phyloP scores from a whole-genome alignment of 1,284 basidiomycete species.

The Earliella scabrosa region DNA sequence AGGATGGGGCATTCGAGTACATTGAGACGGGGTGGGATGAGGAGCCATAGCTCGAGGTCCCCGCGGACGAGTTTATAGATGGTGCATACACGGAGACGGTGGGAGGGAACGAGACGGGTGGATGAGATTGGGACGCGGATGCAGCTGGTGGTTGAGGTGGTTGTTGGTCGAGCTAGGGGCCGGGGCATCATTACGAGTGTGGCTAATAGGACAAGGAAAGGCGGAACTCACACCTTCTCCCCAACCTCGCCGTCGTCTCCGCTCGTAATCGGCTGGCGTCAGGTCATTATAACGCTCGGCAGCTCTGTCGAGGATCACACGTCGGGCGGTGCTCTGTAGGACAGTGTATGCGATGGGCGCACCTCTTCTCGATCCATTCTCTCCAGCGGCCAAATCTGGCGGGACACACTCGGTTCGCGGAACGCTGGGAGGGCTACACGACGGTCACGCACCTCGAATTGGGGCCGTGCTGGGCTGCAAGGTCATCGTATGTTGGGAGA shows the following conservation, averaged over 20 bases:
- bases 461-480: slow-evolving; percentile 70
- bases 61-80: slow-evolving; percentile 7
- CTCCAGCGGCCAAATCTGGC: slow-evolving; percentile 82
- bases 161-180: slow-evolving; percentile 12
- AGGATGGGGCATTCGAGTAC: slow-evolving; percentile 21
- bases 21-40: slow-evolving; percentile 18
- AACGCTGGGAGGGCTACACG: background rate
- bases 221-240: slow-evolving; percentile 43
- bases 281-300: slow-evolving; percentile 76
- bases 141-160: background rate
- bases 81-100: slow-evolving; percentile 17
- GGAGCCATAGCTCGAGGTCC: slow-evolving; percentile 7
- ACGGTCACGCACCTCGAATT: slow-evolving; percentile 65
- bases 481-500: slow-evolving; percentile 78
- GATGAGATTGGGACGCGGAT: background rate
- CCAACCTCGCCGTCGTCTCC: slow-evolving; percentile 73
- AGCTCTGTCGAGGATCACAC: slow-evolving; percentile 52
- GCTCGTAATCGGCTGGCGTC: slow-evolving; percentile 57
- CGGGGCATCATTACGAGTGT: background rate
- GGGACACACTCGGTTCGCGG: background rate
- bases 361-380: slow-evolving; percentile 87
- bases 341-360: slow-evolving; percentile 16
- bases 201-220: background rate
- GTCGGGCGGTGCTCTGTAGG: background rate
- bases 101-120: slow-evolving; percentile 1